Conservation (phyloP, 2,329 filamentous ascomycete species). For the Aspergillus pseudonomiae region DNA sequence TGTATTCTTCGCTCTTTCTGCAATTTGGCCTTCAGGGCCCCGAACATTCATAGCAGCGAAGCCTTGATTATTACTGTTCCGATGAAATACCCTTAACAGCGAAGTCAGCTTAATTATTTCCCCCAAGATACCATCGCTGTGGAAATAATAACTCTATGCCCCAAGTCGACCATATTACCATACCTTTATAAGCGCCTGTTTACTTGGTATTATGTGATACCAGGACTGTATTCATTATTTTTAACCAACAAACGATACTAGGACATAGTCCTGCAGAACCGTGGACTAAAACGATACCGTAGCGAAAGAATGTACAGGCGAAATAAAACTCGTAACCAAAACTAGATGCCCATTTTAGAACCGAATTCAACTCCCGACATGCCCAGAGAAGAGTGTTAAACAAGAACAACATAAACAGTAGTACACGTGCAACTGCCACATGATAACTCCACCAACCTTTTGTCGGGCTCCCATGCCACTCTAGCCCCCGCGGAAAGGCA, state of each 20-base stretch:
- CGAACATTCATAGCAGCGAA: constrained; percentile 3
- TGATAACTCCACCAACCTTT: neutral
- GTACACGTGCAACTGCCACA: constrained; percentile 24
- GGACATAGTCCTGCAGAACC: neutral
- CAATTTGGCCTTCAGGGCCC: neutral
- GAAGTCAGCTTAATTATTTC: neutral
- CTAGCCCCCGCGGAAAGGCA: constrained; percentile 11
- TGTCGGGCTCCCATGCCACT: constrained; percentile 9
- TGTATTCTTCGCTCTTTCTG: constrained; percentile 13
- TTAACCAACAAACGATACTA: neutral
- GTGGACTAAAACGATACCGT: neutral
- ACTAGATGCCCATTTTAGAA: constrained; percentile 8
- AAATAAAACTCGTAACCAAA: constrained; percentile 1
- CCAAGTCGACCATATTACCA: neutral
- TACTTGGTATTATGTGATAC: neutral
- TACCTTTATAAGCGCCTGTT: neutral
- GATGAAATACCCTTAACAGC: constrained; percentile 15
- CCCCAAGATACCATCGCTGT: constrained; percentile 2
- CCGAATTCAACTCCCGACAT: constrained; percentile 31
- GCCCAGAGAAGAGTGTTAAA: constrained; percentile 39
- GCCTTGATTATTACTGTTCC: constrained; percentile 12
- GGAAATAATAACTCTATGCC: neutral
- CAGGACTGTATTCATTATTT: neutral
- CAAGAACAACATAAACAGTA: constrained; percentile 21
- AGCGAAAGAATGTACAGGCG: constrained; percentile 13